Evolutionary conservation across 106 monocot genomes (phyloP).

Genomic region (Vanilla planifolia): DNA sequence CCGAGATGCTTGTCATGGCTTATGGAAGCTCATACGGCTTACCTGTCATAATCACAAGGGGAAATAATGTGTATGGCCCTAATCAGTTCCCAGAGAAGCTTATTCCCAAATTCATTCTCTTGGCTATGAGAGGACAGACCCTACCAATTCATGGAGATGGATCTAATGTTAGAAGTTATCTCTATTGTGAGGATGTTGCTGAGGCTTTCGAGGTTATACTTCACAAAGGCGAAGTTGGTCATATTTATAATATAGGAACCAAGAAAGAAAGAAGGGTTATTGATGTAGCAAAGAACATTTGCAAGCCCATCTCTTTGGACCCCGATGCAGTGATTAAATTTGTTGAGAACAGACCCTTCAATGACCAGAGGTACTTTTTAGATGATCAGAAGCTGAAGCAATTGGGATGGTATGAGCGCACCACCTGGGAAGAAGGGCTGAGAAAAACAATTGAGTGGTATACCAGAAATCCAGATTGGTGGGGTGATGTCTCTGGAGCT

Average conservation of each 20-base stretch:
- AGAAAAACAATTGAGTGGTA: conserved; percentile 61
- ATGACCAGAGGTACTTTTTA: conserved; percentile 52
- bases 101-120: conserved; percentile 80
- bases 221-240: conserved; percentile 64
- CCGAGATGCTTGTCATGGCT: conserved; percentile 98
- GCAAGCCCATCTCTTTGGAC: conserved; percentile 44
- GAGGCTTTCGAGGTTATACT: conserved; percentile 74
- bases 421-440: conserved; percentile 48
- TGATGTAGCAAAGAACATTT: conserved; percentile 61
- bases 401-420: conserved; percentile 43
- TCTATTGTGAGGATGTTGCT: conserved; percentile 71
- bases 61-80: conserved; percentile 71
- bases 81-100: conserved; percentile 73
- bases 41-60: conserved; percentile 63
- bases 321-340: conserved; percentile 54
- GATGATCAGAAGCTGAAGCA: conserved; percentile 57
- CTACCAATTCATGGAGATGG: conserved; percentile 67
- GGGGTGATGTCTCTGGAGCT: conserved; percentile 43
- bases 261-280: conserved; percentile 64
- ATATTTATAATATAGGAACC: conserved; percentile 66
- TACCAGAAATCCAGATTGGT: conserved; percentile 38
- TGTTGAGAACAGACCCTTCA: conserved; percentile 58
- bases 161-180: conserved; percentile 61
- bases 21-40: conserved; percentile 56
- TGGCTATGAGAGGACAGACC: conserved; percentile 46